Conservation (phyloP, 768 basidiomycete species). For the Leccinum disarticulatum region DNA sequence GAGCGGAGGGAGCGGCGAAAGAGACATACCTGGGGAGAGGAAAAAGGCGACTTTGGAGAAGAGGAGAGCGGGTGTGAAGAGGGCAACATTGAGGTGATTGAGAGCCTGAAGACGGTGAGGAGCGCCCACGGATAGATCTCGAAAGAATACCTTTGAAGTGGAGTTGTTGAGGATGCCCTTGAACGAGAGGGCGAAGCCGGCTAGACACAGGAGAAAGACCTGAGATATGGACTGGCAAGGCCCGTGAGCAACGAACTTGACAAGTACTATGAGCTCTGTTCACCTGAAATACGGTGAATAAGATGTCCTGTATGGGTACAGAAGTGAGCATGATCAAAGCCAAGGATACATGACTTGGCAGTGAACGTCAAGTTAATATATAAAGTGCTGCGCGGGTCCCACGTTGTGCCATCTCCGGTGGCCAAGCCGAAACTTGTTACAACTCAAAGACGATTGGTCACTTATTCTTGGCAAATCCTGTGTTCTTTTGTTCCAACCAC, state of each 20-base stretch:
- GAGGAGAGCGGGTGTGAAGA: constrained; percentile 85
- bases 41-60: constrained; percentile 97
- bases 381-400: background rate
- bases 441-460: background rate
- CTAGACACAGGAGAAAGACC: constrained; percentile 83
- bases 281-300: constrained; percentile 34
- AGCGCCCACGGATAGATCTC: background rate
- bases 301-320: constrained; percentile 15
- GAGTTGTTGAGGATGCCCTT: constrained; percentile 84
- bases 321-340: constrained; percentile 2
- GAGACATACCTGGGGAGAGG: constrained; percentile 64
- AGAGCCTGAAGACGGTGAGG: constrained; percentile 50
- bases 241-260: background rate
- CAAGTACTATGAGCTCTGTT: background rate
- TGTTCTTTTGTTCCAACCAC: background rate
- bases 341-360: background rate
- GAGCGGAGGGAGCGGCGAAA: background rate
- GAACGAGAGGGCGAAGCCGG: constrained; percentile 78
- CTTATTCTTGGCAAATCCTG: background rate
- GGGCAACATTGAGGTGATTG: constrained; percentile 80
- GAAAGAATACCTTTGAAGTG: constrained; percentile 71
- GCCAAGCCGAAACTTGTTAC: background rate
- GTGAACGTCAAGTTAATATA: background rate
- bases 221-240: constrained; percentile 73
- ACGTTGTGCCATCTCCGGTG: background rate